A percentile compares a stretch with the other conserved stretches of the same genome.
These are phyloP conservation scores for Thuidium tamariscinum DNA, from an alignment of 225 moss, liverwort and hornwort species.

Conservation along the genomic window DNA sequence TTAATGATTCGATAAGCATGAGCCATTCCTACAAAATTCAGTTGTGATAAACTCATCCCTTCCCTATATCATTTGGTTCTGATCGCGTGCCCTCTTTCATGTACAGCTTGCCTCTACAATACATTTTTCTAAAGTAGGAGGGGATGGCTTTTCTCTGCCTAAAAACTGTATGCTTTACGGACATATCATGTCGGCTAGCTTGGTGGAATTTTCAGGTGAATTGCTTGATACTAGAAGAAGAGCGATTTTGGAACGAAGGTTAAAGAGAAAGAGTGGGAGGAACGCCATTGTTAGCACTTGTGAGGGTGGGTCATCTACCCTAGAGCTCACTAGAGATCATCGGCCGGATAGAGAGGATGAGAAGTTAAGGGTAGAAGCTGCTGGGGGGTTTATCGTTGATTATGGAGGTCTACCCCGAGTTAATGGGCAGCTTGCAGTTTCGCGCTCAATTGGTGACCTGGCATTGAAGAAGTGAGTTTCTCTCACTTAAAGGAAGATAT, in stretches of 20 bases:
- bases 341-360: constrained; percentile 70
- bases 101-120: not conserved
- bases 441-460: constrained; percentile 72
- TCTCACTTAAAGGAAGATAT: not conserved
- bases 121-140: not conserved
- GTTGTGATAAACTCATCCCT: not conserved
- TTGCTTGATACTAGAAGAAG: constrained; percentile 13
- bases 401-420: constrained; percentile 65
- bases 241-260: constrained; percentile 25
- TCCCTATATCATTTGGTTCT: not conserved
- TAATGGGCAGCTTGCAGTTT: constrained; percentile 75
- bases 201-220: constrained; percentile 16
- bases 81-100: not conserved
- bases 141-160: not conserved
- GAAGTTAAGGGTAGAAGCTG: constrained; percentile 43
- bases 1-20: not conserved
- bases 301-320: constrained; percentile 13
- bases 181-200: not conserved
- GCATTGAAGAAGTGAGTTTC: constrained; percentile 58
- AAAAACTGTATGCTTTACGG: not conserved
- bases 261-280: constrained; percentile 10
- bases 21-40: not conserved
- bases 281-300: constrained; percentile 7
- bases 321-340: constrained; percentile 67
- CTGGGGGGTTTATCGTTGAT: constrained; percentile 54